These are phyloP conservation scores for Darksidea phi DNA, from an alignment of 495 filamentous ascomycete genomes.

Conservation along the genomic window DNA sequence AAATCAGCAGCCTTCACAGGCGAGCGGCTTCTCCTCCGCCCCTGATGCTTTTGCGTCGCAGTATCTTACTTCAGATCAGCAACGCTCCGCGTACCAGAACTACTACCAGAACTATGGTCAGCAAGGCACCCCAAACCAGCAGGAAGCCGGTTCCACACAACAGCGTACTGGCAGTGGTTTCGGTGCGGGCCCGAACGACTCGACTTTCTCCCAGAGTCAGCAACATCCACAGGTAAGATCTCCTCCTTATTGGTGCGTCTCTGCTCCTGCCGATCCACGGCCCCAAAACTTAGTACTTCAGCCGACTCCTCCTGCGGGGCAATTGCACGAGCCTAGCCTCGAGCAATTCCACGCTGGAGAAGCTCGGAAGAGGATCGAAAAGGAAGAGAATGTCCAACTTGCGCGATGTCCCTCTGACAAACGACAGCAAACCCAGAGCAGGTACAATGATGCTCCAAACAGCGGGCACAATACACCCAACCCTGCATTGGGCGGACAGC, in stretches of 20 bases:
- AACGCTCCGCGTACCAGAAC: conserved; percentile 70
- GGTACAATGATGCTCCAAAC: conserved; percentile 77
- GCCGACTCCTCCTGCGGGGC: not conserved
- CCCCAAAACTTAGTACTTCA: not conserved
- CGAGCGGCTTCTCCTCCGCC: conserved; percentile 65
- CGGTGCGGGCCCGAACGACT: conserved; percentile 68
- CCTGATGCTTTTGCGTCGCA: conserved; percentile 72
- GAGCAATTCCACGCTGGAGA: not conserved
- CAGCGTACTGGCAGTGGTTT: conserved; percentile 74
- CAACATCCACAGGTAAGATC: conserved; percentile 43
- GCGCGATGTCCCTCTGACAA: conserved; percentile 22
- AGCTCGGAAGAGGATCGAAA: not conserved
- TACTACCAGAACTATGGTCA: conserved; percentile 77
- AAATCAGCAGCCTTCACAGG: conserved; percentile 50
- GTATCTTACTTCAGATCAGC: conserved; percentile 81
- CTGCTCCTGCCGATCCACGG: conserved; percentile 1
- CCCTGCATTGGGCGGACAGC: conserved; percentile 68
- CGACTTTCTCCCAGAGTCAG: conserved; percentile 52
- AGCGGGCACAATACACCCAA: conserved; percentile 89
- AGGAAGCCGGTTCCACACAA: conserved; percentile 69
- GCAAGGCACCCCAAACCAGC: conserved; percentile 62
- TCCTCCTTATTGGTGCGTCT: not conserved
- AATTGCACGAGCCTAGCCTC: not conserved
- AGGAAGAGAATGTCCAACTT: not conserved
- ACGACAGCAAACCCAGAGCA: conserved; percentile 57